A percentile compares a stretch with the other conserved stretches of the same genome.
phyloP scores from a whole-genome alignment of 495 filamentous ascomycete genomes.

The Penicillium argentinense region DNA sequence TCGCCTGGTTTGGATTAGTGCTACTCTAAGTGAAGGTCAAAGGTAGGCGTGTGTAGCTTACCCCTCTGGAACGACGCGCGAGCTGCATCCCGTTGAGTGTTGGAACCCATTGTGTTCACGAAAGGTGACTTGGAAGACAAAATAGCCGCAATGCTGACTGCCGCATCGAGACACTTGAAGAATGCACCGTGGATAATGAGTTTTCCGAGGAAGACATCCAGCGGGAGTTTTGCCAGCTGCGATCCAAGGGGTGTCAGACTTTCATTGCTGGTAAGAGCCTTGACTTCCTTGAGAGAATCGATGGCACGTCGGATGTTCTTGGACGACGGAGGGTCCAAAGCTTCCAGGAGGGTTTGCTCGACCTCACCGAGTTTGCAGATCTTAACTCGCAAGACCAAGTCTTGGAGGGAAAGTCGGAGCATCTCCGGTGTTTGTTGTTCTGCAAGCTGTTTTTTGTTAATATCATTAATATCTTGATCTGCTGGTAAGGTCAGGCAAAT shows the following conservation, averaged over 20 bases:
- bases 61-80: conserved; percentile 73
- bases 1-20: conserved; percentile 54
- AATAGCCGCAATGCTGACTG: conserved; percentile 87
- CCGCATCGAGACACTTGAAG: conserved; percentile 87
- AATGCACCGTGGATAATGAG: conserved; percentile 79
- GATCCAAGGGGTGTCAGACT: conserved; percentile 82
- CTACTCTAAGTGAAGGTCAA: not conserved
- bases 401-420: conserved; percentile 88
- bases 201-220: conserved; percentile 94
- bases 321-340: conserved; percentile 82
- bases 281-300: conserved; percentile 89
- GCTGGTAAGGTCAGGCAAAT: not conserved
- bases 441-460: conserved; percentile 54
- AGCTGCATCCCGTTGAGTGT: conserved; percentile 74
- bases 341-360: conserved; percentile 83
- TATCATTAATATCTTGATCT: not conserved
- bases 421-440: conserved; percentile 96
- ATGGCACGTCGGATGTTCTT: conserved; percentile 92
- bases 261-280: conserved; percentile 77
- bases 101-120: conserved; percentile 76
- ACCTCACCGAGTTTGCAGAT: conserved; percentile 92
- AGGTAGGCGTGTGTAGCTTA: conserved; percentile 7
- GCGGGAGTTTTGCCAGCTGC: conserved; percentile 81
- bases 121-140: conserved; percentile 95
- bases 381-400: conserved; percentile 93